Conservation (phyloP, 2,329 filamentous ascomycete genomes). For the Ophiostoma himal-ulmi region DNA sequence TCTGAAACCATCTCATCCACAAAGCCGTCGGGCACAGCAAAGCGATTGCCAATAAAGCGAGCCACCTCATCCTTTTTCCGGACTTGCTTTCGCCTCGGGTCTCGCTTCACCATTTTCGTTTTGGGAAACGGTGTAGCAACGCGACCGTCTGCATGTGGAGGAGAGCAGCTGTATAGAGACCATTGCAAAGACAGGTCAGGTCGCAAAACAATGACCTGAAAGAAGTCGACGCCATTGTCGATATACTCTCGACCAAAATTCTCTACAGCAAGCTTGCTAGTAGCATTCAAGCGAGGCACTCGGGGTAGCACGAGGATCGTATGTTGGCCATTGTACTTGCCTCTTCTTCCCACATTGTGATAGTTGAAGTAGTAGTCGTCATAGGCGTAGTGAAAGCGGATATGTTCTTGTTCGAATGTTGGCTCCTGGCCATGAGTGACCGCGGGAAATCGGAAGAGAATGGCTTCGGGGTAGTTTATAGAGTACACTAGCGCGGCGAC, state of each 20-base stretch:
- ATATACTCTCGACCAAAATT: slow-evolving; percentile 8
- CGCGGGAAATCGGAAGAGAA: slow-evolving; percentile 29
- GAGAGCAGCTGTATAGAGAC: slow-evolving; percentile 10
- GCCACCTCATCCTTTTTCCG: background rate
- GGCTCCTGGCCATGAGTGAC: slow-evolving; percentile 20
- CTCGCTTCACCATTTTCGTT: slow-evolving; percentile 20
- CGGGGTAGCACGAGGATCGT: slow-evolving; percentile 19
- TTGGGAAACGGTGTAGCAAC: background rate
- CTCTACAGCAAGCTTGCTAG: background rate
- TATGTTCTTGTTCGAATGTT: slow-evolving; percentile 27
- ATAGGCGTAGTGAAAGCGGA: slow-evolving; percentile 11
- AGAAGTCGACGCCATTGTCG: background rate
- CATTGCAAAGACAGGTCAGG: slow-evolving; percentile 12
- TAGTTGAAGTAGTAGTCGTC: background rate
- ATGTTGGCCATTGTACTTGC: slow-evolving; percentile 19
- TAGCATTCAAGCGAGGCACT: background rate
- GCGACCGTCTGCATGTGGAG: background rate
- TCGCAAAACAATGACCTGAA: slow-evolving; percentile 5
- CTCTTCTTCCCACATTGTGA: background rate
- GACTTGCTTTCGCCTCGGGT: slow-evolving; percentile 15
- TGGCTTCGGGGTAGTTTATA: slow-evolving; percentile 25
- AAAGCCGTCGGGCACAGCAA: slow-evolving; percentile 40
- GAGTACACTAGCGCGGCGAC: slow-evolving; percentile 30
- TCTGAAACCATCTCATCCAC: slow-evolving; percentile 27
- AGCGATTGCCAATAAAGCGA: slow-evolving; percentile 28